Base-by-base conservation (phyloP, 371 early-diverging fungal species). In the Lichtheimia ramosa region DNA sequence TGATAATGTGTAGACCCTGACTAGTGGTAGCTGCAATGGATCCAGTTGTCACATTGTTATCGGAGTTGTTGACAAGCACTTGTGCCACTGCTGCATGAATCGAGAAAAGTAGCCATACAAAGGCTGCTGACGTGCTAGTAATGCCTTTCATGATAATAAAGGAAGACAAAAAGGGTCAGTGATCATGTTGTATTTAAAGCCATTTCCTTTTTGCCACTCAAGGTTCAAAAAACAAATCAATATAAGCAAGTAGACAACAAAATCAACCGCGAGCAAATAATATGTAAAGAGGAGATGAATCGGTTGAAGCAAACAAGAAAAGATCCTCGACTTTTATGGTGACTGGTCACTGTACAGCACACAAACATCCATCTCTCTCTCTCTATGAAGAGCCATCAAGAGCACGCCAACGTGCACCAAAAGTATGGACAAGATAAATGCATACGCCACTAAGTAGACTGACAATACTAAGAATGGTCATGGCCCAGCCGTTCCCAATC, bases 401-500 rank as follows among this genome's bases (percentile, higher is more conserved):
- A 48, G 52, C 28, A 20, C 65, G 60, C 65, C 65, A 65, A 48
- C 54, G 52, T 40, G 54, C 48, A 24, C 65, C 65, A 53, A 51
- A 65, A 13, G 18, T 15, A 15, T 67, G 63, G 4, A 72, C 63
- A n/a, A 68, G 14, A 18, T 68, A 64, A 0, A 79, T 60, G 55
- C 76, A 75, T 3, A 67, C 56, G 3, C 72, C 74, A 43, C 72
- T 73, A 16, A 64, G 10, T 1, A 62, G n/a, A 34, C 66, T 72
- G 7, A 73, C 48, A 10, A 56, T 15, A 5, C 71, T 73, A 25
- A 75, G 49, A 16, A 76, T 54, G 12, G 82, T 78, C 65, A 74
- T 61, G 5, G 77, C 70, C 77, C 74, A 78, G n/a, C 82, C 82
- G 63, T 74, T 73, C 1, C 82, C 82, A 6, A 78, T 69, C 0